Evolutionary conservation across 306 rosid species (phyloP).

Genomic region (Senna siamea): DNA sequence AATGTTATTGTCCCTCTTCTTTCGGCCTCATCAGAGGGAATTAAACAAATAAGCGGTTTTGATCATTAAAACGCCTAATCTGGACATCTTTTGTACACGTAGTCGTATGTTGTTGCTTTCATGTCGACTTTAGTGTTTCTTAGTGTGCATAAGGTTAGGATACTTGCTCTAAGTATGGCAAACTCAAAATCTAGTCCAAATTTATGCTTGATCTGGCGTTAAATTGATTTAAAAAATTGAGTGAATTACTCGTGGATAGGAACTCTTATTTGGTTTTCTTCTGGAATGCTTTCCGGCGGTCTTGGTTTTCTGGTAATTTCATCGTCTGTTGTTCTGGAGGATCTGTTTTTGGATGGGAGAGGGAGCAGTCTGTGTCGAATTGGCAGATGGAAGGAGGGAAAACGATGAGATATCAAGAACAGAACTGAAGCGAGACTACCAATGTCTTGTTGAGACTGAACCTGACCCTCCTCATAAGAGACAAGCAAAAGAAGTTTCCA

Average conservation of each 20-base stretch:
- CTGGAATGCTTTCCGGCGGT: constrained; percentile 57
- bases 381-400: constrained; percentile 53
- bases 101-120: constrained; percentile 11
- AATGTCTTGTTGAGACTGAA: constrained; percentile 55
- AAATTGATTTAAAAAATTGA: constrained; percentile 24
- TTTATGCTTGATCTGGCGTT: constrained; percentile 23
- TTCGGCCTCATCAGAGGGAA: constrained; percentile 4
- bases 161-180: no score
- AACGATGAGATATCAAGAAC: constrained; percentile 42
- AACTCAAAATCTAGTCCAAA: constrained; percentile 21
- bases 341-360: constrained; percentile 72
- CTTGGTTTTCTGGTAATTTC: constrained; percentile 34
- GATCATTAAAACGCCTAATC: constrained; percentile 12
- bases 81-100: background rate
- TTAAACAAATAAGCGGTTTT: constrained; percentile 36
- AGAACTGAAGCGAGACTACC: constrained; percentile 78
- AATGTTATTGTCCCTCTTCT: background rate
- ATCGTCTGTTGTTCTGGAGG: constrained; percentile 33
- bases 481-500: constrained; percentile 75
- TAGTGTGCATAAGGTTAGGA: background rate
- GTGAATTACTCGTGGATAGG: background rate
- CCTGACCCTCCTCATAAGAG: constrained; percentile 56
- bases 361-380: constrained; percentile 55
- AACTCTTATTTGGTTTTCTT: constrained; percentile 4
- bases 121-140: constrained; percentile 13